Evolutionary conservation across 148 eudicot genomes (phyloP), one percentile per base, ranked within the genome.

Genomic region (Camellia sinensis): DNA sequence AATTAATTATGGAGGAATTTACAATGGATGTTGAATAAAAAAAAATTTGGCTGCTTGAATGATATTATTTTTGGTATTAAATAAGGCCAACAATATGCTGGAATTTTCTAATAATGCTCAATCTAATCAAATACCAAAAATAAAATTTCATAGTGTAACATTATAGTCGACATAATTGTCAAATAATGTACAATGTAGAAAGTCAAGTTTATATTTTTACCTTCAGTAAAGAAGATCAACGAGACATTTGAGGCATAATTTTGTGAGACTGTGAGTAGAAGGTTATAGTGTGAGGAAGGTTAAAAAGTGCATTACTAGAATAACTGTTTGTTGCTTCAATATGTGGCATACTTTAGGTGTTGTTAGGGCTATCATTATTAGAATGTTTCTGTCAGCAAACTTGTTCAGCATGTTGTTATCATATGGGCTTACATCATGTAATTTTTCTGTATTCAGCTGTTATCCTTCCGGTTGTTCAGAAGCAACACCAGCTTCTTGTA

Each of bases 401-500:
- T 48, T 63, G n/a, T 9, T 1, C 11, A 3, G 6, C 7, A 29
- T 29, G 37, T 11, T 61, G 11, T 76, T 70, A 74, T 7, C 4
- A 2, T n/a, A 40, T 46, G 19, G 60, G 70, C 59, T 77, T 22
- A 77, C 50, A 19, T 56, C 19, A 22, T 81, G 75, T 66, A 5
- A 11, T 56, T 8, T 78, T 79, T 67, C 59, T 85, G 45, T 85
- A 62, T 86, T 67, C 93, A 93, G 97, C 93, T 81, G 70, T 85
- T 59, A 91, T 90, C 65, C 83, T 93, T 62, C 97, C 97, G 44
- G 95, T 93, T 71, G 92, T 93, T 82, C 91, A 93, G 88, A 93
- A 93, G 88, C 97, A 93, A 72, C 97, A 93, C 70, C 95, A 91
- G 75, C 92, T 93, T 69, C 95, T 93, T 21, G 97, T 93, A 81